A percentile compares a stretch with the other conserved stretches of the same genome.
phyloP scores from a whole-genome alignment of 225 moss, liverwort and hornwort species.

The Ulota crispa region DNA sequence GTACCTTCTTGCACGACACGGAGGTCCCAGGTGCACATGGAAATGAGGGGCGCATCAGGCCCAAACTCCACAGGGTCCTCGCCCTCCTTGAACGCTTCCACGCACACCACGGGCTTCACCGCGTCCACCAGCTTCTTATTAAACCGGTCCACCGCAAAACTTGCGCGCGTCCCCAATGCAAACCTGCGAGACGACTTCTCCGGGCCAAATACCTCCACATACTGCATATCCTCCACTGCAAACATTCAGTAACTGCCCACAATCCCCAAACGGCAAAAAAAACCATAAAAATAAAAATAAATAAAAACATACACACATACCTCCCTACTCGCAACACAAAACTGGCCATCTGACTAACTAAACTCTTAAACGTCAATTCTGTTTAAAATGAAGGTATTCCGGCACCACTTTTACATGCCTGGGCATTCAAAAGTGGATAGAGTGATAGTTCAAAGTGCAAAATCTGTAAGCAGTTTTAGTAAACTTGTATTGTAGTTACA shows the following conservation, averaged over 20 bases:
- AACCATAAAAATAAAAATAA: too few relatives aligned
- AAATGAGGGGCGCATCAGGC: slow-evolving; percentile 44
- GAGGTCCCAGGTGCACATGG: slow-evolving; percentile 43
- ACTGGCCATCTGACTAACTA: too few relatives aligned
- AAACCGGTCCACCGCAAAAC: slow-evolving; percentile 52
- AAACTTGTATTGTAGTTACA: too few relatives aligned
- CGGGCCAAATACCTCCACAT: slow-evolving; percentile 50
- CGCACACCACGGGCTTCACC: slow-evolving; percentile 55
- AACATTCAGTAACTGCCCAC: not conserved
- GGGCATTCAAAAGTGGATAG: too few relatives aligned
- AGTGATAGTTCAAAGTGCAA: too few relatives aligned
- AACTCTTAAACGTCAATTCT: too few relatives aligned
- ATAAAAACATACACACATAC: too few relatives aligned
- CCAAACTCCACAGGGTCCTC: slow-evolving; percentile 51
- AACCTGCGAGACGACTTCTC: slow-evolving; percentile 31
- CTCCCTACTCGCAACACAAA: too few relatives aligned
- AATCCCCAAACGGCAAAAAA: too few relatives aligned
- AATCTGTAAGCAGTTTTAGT: too few relatives aligned
- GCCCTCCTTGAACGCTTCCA: slow-evolving; percentile 52
- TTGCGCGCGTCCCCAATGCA: slow-evolving; percentile 41
- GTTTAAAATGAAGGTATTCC: too few relatives aligned
- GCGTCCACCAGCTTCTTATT: slow-evolving; percentile 51
- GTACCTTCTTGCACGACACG: slow-evolving; percentile 55
- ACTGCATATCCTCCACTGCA: slow-evolving; percentile 10
- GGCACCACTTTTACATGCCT: too few relatives aligned